Evolutionary conservation across 2,329 filamentous ascomycete species (phyloP).

Genomic region (Pseudomassariella vexata): DNA sequence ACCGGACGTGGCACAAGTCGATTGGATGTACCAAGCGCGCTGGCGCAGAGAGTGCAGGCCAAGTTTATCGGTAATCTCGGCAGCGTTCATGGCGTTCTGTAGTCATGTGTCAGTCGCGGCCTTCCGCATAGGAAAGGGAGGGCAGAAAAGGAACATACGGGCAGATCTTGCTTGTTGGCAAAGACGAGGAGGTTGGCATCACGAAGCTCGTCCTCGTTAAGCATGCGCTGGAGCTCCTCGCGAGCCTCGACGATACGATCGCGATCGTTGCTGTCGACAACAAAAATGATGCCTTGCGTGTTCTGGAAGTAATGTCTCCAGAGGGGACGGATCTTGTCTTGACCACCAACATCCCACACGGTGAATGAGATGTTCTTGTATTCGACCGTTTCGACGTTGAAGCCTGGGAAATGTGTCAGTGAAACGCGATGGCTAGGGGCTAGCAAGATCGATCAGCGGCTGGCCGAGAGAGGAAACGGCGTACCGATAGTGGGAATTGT

Average conservation of each 20-base stretch:
- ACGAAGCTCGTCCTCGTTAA: conserved; percentile 50
- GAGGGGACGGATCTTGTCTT: conserved; percentile 99
- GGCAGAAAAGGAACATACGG: conserved; percentile 51
- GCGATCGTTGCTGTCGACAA: conserved; percentile 98
- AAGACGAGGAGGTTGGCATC: conserved; percentile 11
- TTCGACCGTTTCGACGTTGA: conserved; percentile 99
- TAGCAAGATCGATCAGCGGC: conserved; percentile 1
- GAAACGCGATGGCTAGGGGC: background rate
- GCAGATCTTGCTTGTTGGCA: conserved; percentile 86
- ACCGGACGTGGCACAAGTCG: conserved; percentile 96
- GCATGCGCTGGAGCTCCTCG: conserved; percentile 94
- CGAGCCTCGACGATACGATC: conserved; percentile 96
- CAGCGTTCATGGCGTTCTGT: conserved; percentile 98
- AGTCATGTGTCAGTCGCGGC: conserved; percentile 20
- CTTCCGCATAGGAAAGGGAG: background rate
- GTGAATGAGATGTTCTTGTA: conserved; percentile 99
- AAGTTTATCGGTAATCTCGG: conserved; percentile 99
- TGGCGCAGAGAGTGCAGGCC: conserved; percentile 98
- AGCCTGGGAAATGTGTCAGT: conserved; percentile 55
- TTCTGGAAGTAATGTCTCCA: conserved; percentile 99
- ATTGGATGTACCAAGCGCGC: conserved; percentile 99
- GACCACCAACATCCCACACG: conserved; percentile 99
- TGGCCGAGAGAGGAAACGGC: conserved; percentile 18
- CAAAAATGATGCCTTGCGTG: conserved; percentile 99
- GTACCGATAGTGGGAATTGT: conserved; percentile 97